phyloP scores from a whole-genome alignment of 306 rosid genomes.

The Vicia sativa region DNA sequence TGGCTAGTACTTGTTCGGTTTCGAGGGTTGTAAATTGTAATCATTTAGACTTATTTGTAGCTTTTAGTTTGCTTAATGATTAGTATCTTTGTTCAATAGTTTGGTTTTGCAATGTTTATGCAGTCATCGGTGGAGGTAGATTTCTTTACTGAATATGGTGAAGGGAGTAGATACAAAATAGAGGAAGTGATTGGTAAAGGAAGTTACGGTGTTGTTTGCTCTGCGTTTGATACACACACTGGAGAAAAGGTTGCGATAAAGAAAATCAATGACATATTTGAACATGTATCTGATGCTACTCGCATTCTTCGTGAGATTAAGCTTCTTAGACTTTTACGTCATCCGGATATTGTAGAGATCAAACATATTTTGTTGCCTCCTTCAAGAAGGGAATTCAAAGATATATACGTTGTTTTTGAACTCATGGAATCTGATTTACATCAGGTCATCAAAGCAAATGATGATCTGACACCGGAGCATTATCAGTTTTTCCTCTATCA shows the following conservation, averaged over 20 bases:
- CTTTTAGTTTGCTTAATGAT: conserved; percentile 15
- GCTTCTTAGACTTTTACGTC: conserved; percentile 93
- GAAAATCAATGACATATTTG: conserved; percentile 97
- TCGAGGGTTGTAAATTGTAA: not conserved
- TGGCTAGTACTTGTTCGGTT: too few relatives aligned
- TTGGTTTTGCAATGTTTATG: conserved; percentile 42
- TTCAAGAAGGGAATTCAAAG: conserved; percentile 98
- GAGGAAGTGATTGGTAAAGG: conserved; percentile 99
- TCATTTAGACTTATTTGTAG: conserved; percentile 4
- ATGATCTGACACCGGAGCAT: conserved; percentile 96
- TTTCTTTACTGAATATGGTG: conserved; percentile 98
- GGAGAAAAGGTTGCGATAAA: conserved; percentile 98
- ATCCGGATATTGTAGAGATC: conserved; percentile 98
- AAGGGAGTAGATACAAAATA: conserved; percentile 94
- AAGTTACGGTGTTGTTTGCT: conserved; percentile 99
- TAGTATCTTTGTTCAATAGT: conserved; percentile 34
- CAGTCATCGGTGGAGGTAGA: conserved; percentile 90
- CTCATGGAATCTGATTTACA: conserved; percentile 99
- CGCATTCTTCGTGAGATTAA: conserved; percentile 99
- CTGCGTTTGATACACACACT: conserved; percentile 88
- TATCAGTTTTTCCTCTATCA: conserved; percentile 99
- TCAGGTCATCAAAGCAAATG: conserved; percentile 99
- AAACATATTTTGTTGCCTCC: conserved; percentile 98
- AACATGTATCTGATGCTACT: conserved; percentile 97
- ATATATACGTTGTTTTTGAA: conserved; percentile 96